A percentile compares a stretch with the other conserved stretches of the same genome.
Conservation (phyloP, 2,329 filamentous ascomycete genomes). For the Botrytis pseudocinerea region DNA sequence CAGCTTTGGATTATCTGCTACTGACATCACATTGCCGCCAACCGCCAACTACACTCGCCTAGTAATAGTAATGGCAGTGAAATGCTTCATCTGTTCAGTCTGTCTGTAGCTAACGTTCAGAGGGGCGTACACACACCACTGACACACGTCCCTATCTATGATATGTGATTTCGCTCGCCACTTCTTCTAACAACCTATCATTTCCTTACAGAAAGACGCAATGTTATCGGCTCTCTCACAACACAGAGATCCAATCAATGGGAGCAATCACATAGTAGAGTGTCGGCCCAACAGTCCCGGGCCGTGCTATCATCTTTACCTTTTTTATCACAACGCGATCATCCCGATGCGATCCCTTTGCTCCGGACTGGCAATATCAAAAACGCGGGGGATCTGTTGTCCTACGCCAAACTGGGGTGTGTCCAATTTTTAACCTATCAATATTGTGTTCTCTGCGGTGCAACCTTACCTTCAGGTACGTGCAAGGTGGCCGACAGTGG, state of each 20-base stretch:
- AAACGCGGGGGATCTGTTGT: slow-evolving; percentile 6
- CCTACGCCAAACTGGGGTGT: not conserved
- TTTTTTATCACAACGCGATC: not conserved
- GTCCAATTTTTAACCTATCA: not conserved
- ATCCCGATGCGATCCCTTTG: slow-evolving; percentile 2
- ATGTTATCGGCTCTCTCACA: not conserved
- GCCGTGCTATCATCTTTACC: not conserved
- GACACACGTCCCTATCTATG: too few species aligned
- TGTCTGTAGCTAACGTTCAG: not conserved
- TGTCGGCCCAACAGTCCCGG: not conserved
- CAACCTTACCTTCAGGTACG: not conserved
- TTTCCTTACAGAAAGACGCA: not conserved
- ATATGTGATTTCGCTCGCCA: not conserved
- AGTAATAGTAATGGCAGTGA: too few species aligned
- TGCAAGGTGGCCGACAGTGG: not conserved
- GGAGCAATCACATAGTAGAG: not conserved
- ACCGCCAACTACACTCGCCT: too few species aligned
- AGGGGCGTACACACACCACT: too few species aligned
- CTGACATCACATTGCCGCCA: too few species aligned
- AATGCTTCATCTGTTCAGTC: too few species aligned
- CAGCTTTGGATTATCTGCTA: not conserved
- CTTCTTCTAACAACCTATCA: not conserved
- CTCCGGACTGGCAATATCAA: not conserved
- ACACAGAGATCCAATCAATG: not conserved
- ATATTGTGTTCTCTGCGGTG: not conserved